These are phyloP conservation scores for Corchorus olitorius DNA, from an alignment of 345 rosid genomes.

Conservation along the genomic window DNA sequence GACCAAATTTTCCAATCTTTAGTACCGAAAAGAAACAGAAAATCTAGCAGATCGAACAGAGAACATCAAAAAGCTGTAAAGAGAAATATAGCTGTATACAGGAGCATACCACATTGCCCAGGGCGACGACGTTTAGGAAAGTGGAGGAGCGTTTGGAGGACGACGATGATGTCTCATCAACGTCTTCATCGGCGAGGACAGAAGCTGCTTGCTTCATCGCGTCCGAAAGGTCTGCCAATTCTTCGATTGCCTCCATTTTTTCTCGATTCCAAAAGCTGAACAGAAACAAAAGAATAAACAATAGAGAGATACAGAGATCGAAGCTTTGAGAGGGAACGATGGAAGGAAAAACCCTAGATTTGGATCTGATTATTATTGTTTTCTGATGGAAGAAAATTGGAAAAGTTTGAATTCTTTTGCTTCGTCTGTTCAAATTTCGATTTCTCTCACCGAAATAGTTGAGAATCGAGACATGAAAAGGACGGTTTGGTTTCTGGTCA, in stretches of 20 bases:
- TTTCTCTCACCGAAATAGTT: constrained; percentile 1
- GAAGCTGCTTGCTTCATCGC: constrained; percentile 85
- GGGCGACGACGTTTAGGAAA: constrained; percentile 79
- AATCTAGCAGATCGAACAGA: constrained; percentile 30
- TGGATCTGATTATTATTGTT: constrained; percentile 5
- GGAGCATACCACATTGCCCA: constrained; percentile 87
- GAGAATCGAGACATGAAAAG: neutral
- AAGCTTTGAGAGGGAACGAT: neutral
- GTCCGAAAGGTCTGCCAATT: constrained; percentile 83
- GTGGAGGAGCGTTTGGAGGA: constrained; percentile 68
- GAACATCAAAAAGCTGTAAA: neutral
- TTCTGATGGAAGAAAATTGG: neutral
- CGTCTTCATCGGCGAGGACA: constrained; percentile 92
- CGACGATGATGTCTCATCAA: constrained; percentile 56
- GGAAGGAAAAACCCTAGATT: neutral
- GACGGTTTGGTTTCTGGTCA: neutral
- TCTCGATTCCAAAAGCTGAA: neutral
- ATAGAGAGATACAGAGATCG: constrained; percentile 12
- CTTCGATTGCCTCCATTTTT: constrained; percentile 94
- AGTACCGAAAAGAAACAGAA: neutral
- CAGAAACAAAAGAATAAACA: neutral
- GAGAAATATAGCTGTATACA: neutral
- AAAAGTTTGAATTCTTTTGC: neutral
- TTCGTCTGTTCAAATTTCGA: constrained; percentile 14
- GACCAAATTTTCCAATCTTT: neutral